A percentile compares a stretch with the other conserved stretches of the same genome.
Evolutionary conservation across 345 rosid species (phyloP).

Genomic region (Turritis glabra): DNA sequence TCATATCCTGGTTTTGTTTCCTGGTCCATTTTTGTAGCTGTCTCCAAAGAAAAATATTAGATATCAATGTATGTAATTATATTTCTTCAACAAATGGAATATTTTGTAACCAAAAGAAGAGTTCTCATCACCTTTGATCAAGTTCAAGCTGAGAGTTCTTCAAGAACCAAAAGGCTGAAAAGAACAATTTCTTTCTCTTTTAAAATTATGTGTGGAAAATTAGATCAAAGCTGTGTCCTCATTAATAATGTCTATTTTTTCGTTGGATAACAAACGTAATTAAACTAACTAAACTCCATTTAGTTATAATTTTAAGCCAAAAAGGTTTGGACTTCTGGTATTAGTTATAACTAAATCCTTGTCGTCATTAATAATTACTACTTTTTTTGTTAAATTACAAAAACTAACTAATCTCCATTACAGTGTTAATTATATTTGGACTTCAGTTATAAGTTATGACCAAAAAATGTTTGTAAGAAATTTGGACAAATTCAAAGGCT

Average conservation of each 20-base stretch:
- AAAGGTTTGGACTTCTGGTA: background rate
- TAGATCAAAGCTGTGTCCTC: background rate
- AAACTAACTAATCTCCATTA: background rate
- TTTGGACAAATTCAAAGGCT: background rate
- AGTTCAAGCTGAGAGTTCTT: background rate
- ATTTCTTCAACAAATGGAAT: background rate
- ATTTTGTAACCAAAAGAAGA: background rate
- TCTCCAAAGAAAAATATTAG: background rate
- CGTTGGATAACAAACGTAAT: conserved; percentile 11
- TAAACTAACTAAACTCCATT: conserved; percentile 8
- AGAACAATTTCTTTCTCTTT: background rate
- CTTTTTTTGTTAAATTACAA: background rate
- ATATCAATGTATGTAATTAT: background rate
- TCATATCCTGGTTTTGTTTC: conserved; percentile 48
- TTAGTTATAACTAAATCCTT: background rate
- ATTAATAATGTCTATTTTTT: conserved; percentile 8
- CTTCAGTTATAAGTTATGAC: conserved; percentile 25
- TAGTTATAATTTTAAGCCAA: background rate
- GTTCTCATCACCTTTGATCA: conserved; percentile 1
- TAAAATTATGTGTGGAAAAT: background rate
- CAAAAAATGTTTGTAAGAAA: background rate
- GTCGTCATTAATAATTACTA: conserved; percentile 14
- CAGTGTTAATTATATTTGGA: background rate
- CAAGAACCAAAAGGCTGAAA: background rate
- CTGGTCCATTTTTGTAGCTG: conserved; percentile 21